Evolutionary conservation across 169 alveolate species (phyloP).

Genomic region (Cryptosporidium parvum): DNA sequence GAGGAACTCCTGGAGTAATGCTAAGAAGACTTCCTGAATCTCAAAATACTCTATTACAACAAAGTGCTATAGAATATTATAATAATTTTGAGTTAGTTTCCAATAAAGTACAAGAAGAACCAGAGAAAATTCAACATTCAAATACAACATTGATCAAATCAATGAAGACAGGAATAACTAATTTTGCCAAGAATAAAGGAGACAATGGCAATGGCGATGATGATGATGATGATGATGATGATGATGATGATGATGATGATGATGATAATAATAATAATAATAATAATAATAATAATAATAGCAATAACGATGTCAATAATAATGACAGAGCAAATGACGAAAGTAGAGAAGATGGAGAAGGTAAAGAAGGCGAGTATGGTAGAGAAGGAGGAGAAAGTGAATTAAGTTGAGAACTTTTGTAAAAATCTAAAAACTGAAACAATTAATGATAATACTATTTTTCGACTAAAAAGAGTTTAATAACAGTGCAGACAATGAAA

Average conservation of each 20-base stretch:
- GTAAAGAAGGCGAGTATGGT: background rate
- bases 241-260: background rate
- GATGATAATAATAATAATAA: background rate
- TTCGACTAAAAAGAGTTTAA: background rate
- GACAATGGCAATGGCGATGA: background rate
- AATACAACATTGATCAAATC: slow-evolving; percentile 29
- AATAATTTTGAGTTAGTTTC: slow-evolving; percentile 77
- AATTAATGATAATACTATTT: background rate
- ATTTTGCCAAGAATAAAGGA: background rate
- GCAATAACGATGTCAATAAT: background rate
- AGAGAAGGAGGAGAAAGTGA: background rate
- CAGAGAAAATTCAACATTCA: slow-evolving; percentile 15
- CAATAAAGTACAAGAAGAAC: slow-evolving; percentile 16
- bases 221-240: background rate
- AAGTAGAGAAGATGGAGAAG: background rate
- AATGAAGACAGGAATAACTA: slow-evolving; percentile 41
- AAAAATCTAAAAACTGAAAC: background rate
- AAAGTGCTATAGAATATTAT: slow-evolving; percentile 69
- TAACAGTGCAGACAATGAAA: background rate
- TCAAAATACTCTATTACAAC: slow-evolving; percentile 75
- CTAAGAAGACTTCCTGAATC: slow-evolving; percentile 85
- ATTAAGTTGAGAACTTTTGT: too few relatives aligned
- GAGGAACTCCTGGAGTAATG: slow-evolving; percentile 88
- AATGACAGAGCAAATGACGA: background rate
- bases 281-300: background rate